phyloP scores from a whole-genome alignment of 2,329 filamentous ascomycete genomes.

The Fusarium piperis region DNA sequence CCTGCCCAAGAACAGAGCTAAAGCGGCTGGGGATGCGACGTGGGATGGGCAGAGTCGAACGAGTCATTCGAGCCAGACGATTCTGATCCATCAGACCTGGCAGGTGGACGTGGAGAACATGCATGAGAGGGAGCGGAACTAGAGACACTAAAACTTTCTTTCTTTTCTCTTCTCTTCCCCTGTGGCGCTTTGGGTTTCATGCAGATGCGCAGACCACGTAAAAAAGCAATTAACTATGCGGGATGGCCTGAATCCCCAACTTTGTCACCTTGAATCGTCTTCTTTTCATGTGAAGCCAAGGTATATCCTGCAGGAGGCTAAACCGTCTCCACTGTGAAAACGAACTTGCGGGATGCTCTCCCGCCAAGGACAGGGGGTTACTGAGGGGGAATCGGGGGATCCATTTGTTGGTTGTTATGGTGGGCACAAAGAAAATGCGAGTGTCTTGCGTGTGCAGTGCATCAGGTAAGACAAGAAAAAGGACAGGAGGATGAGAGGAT shows the following conservation, averaged over 20 bases:
- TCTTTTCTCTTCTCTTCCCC: neutral
- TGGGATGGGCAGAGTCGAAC: constrained; percentile 35
- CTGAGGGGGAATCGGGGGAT: neutral
- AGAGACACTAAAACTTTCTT: neutral
- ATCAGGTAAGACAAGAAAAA: neutral
- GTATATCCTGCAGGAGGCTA: neutral
- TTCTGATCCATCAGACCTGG: constrained; percentile 44
- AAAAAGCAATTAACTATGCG: neutral
- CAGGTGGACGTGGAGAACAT: constrained; percentile 40
- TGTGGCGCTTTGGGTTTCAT: neutral
- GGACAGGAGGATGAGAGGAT: neutral
- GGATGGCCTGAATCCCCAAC: neutral
- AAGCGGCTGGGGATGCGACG: neutral
- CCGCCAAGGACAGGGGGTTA: neutral
- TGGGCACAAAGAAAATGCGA: neutral
- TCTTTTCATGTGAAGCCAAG: neutral
- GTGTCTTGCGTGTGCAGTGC: neutral
- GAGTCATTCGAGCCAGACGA: constrained; percentile 43
- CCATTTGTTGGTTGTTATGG: neutral
- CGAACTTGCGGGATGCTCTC: neutral
- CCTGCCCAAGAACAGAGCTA: neutral
- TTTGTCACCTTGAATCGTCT: neutral
- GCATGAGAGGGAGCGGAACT: constrained; percentile 8
- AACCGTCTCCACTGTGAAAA: neutral
- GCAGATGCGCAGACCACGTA: neutral